phyloP scores from a whole-genome alignment of 1,139 yeast genomes.

The Taiozyma sp. region DNA sequence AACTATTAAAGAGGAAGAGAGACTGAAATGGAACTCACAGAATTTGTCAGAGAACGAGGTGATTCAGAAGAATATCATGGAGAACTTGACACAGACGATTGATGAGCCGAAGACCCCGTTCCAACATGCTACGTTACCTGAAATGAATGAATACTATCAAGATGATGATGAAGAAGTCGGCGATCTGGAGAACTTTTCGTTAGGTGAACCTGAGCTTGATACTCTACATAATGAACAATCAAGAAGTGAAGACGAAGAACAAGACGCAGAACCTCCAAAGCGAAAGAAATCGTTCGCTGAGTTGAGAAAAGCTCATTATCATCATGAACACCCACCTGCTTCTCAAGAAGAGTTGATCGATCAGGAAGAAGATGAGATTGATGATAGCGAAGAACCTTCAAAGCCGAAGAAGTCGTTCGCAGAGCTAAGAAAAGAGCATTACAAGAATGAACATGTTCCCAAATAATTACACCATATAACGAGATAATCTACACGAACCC shows the following conservation, averaged over 20 bases:
- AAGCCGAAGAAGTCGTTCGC: slow-evolving; percentile 18
- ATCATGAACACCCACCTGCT: slow-evolving; percentile 54
- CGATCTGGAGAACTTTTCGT: slow-evolving; percentile 38
- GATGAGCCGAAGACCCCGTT: slow-evolving; percentile 98
- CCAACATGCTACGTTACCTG: slow-evolving; percentile 87
- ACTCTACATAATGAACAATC: slow-evolving; percentile 16
- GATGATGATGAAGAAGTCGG: slow-evolving; percentile 55
- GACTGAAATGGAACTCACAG: slow-evolving; percentile 65
- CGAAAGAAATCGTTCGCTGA: slow-evolving; percentile 49
- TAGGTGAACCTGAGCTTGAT: slow-evolving; percentile 48
- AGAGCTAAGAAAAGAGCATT: slow-evolving; percentile 21
- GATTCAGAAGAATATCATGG: slow-evolving; percentile 31
- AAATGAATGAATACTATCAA: slow-evolving; percentile 76
- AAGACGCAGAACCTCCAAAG: slow-evolving; percentile 21
- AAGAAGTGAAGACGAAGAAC: slow-evolving; percentile 27
- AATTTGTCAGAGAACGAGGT: slow-evolving; percentile 56
- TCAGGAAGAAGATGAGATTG: slow-evolving; percentile 13
- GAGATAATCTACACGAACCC: slow-evolving; percentile 1
- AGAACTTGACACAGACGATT: slow-evolving; percentile 43
- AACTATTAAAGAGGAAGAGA: slow-evolving; percentile 26
- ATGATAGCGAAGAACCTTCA: slow-evolving; percentile 6
- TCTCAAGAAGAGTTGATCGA: slow-evolving; percentile 4
- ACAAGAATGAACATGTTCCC: slow-evolving; percentile 16
- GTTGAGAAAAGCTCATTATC: slow-evolving; percentile 72
- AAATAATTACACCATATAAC: slow-evolving; percentile 1